Evolutionary conservation across 495 filamentous ascomycete species (phyloP).

Genomic region (Letharia lupina): DNA sequence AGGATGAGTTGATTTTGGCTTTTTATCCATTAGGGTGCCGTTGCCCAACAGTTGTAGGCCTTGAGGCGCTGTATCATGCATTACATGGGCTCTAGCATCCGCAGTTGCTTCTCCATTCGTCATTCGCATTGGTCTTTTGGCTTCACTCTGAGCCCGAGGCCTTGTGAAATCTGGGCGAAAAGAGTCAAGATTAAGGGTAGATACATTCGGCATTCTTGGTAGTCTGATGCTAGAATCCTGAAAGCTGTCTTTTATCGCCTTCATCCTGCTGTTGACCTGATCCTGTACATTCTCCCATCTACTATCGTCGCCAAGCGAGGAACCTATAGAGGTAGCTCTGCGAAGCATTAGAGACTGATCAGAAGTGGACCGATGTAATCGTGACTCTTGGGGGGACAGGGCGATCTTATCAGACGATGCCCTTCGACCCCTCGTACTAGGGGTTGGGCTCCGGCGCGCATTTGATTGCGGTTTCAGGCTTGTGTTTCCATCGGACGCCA

Average conservation of each 20-base stretch:
- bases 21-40: background rate
- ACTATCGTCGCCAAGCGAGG: constrained; percentile 80
- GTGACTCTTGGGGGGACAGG: constrained; percentile 26
- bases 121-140: constrained; percentile 11
- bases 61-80: background rate
- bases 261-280: constrained; percentile 77
- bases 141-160: constrained; percentile 24
- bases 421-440: constrained; percentile 30
- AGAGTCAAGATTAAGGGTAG: constrained; percentile 39
- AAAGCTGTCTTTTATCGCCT: constrained; percentile 83
- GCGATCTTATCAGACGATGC: constrained; percentile 26
- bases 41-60: background rate
- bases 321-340: constrained; percentile 57
- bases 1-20: constrained; percentile 36
- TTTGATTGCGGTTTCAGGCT: too few species aligned
- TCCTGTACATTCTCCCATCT: constrained; percentile 70
- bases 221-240: constrained; percentile 71
- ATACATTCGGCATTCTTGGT: constrained; percentile 52
- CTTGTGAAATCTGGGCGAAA: constrained; percentile 38
- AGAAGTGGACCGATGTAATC: constrained; percentile 57
- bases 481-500: background rate
- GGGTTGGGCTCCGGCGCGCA: constrained; percentile 20
- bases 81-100: background rate
- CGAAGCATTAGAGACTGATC: constrained; percentile 62
- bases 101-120: background rate